A percentile compares a stretch with the other conserved stretches of the same genome.
phyloP scores from a whole-genome alignment of 805 yeast genomes.

The Crinitomyces ghanaensis region DNA sequence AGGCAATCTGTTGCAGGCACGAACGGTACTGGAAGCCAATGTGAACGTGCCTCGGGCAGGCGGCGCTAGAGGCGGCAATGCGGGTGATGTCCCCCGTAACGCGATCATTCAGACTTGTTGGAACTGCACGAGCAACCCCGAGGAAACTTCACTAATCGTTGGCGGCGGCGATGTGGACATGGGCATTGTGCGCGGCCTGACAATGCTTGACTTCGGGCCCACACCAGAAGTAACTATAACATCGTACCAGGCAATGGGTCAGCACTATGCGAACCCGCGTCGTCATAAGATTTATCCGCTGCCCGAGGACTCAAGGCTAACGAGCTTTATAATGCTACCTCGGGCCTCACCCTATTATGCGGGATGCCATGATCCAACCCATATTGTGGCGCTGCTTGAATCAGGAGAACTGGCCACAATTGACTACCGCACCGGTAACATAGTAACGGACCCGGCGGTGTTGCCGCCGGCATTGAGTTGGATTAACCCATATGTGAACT shows the following conservation, averaged over 20 bases:
- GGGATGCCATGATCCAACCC: slow-evolving; percentile 69
- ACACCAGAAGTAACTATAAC: slow-evolving; percentile 69
- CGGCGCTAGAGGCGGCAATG: slow-evolving; percentile 8
- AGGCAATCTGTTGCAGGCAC: slow-evolving; percentile 63
- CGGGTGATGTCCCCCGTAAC: no score
- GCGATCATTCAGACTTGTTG: slow-evolving; percentile 49
- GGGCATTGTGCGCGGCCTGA: slow-evolving; percentile 33
- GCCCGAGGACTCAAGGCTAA: slow-evolving; percentile 31
- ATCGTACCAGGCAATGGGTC: slow-evolving; percentile 72
- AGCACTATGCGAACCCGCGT: slow-evolving; percentile 53
- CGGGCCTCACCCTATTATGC: slow-evolving; percentile 61
- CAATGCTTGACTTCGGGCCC: slow-evolving; percentile 61
- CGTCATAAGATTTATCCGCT: slow-evolving; percentile 47
- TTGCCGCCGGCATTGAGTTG: slow-evolving; percentile 76
- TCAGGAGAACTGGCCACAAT: slow-evolving; percentile 57
- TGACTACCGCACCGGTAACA: slow-evolving; percentile 43
- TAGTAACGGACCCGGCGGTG: slow-evolving; percentile 41
- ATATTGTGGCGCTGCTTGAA: slow-evolving; percentile 45
- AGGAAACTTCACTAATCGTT: slow-evolving; percentile 59
- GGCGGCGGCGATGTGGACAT: slow-evolving; percentile 52
- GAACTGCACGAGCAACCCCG: slow-evolving; percentile 75
- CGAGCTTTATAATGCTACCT: slow-evolving; percentile 44
- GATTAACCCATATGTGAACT: slow-evolving; percentile 62
- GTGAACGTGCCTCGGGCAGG: slow-evolving; percentile 40
- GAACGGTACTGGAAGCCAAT: slow-evolving; percentile 55